Evolutionary conservation across 169 alveolate species (phyloP).

Genomic region (Nephromyces sp.): DNA sequence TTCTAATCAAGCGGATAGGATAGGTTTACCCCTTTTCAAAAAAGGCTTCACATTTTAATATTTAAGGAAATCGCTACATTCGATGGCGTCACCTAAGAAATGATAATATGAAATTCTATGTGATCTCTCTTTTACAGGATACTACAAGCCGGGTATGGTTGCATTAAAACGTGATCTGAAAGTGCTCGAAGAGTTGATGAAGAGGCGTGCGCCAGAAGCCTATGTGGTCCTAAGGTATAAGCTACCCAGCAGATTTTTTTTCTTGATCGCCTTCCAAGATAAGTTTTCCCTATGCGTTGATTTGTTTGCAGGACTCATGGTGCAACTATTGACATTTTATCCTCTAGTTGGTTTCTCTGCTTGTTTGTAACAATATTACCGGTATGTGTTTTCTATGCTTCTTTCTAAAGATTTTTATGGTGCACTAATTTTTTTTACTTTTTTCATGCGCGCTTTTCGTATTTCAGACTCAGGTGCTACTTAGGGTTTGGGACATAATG

Average conservation of each 20-base stretch:
- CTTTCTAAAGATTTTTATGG: neutral
- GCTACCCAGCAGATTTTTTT: too few species aligned
- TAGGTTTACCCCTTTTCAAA: too few species aligned
- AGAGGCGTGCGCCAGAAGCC: slow-evolving; percentile 46
- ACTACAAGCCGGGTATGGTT: slow-evolving; percentile 63
- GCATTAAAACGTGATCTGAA: slow-evolving; percentile 59
- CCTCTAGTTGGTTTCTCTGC: neutral
- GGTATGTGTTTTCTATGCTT: neutral
- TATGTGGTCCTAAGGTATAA: slow-evolving; percentile 52
- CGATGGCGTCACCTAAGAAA: too few species aligned
- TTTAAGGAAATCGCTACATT: too few species aligned
- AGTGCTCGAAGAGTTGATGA: slow-evolving; percentile 54
- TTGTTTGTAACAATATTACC: neutral
- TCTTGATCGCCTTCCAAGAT: neutral
- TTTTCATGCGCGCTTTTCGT: neutral
- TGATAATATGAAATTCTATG: too few species aligned
- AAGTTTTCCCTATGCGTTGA: neutral
- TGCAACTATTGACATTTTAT: neutral
- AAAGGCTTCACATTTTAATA: too few species aligned
- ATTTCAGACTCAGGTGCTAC: slow-evolving; percentile 52
- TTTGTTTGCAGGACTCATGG: neutral
- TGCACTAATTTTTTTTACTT: neutral
- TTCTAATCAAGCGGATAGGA: too few species aligned
- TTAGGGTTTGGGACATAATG: slow-evolving; percentile 69
- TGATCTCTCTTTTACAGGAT: slow-evolving; percentile 31